These are phyloP conservation scores for Wakefieldia striispora DNA, from an alignment of 768 basidiomycete species.

Conservation along the genomic window DNA sequence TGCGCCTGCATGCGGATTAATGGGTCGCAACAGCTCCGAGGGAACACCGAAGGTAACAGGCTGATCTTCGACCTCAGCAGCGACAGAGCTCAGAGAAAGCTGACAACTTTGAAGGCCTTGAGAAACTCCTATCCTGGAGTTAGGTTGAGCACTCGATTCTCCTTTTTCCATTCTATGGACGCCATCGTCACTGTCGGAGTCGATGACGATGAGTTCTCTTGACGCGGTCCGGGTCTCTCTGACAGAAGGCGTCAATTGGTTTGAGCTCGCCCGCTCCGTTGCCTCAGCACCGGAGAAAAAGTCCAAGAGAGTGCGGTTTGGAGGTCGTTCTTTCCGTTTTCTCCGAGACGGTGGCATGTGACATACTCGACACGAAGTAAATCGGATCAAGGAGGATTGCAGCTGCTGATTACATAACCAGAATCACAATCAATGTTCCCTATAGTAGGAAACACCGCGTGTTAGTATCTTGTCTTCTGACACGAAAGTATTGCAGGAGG, in stretches of 20 bases:
- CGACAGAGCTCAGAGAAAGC: neutral
- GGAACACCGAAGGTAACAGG: slow-evolving; percentile 24
- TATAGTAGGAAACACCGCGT: too few relatives aligned
- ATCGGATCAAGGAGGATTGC: too few relatives aligned
- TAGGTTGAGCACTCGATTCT: neutral
- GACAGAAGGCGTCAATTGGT: neutral
- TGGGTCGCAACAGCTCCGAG: slow-evolving; percentile 22
- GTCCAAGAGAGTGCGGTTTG: slow-evolving; percentile 42
- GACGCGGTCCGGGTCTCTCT: slow-evolving; percentile 1
- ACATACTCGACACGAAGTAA: neutral
- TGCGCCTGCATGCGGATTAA: neutral
- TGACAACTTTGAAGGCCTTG: neutral
- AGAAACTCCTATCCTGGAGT: too few relatives aligned
- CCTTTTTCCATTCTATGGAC: neutral
- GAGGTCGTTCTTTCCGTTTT: slow-evolving; percentile 33
- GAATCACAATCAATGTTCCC: too few relatives aligned
- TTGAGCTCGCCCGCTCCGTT: slow-evolving; percentile 19
- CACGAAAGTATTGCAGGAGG: too few relatives aligned
- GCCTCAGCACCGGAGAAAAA: slow-evolving; percentile 40
- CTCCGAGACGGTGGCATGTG: slow-evolving; percentile 39
- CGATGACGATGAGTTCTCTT: slow-evolving; percentile 56
- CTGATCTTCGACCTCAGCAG: neutral
- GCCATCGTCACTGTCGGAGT: slow-evolving; percentile 54
- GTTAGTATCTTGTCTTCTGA: too few relatives aligned
- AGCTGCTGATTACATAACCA: too few relatives aligned